Evolutionary conservation across 1,284 basidiomycete species (phyloP).

Genomic region (Tremellales sp.): DNA sequence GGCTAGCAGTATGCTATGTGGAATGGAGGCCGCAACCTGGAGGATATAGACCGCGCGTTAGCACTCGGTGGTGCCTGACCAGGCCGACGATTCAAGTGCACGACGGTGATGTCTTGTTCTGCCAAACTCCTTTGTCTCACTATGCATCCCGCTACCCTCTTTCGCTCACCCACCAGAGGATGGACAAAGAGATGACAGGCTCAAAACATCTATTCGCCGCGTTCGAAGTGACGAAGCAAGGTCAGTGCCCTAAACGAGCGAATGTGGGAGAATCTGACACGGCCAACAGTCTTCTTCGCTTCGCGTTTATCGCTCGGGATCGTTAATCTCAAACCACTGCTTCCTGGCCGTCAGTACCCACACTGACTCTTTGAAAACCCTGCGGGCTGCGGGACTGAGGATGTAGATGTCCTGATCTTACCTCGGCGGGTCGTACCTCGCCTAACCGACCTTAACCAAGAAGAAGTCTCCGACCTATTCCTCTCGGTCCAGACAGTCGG

Average conservation of each 20-base stretch:
- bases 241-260: too few relatives aligned
- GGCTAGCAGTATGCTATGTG: too few relatives aligned
- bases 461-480: constrained; percentile 76
- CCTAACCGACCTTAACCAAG: constrained; percentile 63
- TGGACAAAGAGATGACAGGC: too few relatives aligned
- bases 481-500: constrained; percentile 59
- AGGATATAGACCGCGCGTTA: too few relatives aligned
- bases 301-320: constrained; percentile 69
- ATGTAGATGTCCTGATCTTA: constrained; percentile 78
- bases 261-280: too few relatives aligned
- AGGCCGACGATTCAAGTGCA: too few relatives aligned
- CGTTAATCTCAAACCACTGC: constrained; percentile 87
- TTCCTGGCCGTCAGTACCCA: constrained; percentile 81
- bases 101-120: too few relatives aligned
- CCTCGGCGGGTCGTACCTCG: constrained; percentile 72
- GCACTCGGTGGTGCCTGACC: too few relatives aligned
- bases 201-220: constrained; percentile 65
- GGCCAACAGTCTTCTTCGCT: constrained; percentile 70
- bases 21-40: too few relatives aligned
- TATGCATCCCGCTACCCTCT: too few relatives aligned
- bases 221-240: constrained; percentile 75
- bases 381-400: neutral
- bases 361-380: neutral
- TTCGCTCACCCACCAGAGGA: too few relatives aligned
- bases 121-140: too few relatives aligned